Conservation (phyloP, 2,329 filamentous ascomycete species). For the Colletotrichum tamarilloi region DNA sequence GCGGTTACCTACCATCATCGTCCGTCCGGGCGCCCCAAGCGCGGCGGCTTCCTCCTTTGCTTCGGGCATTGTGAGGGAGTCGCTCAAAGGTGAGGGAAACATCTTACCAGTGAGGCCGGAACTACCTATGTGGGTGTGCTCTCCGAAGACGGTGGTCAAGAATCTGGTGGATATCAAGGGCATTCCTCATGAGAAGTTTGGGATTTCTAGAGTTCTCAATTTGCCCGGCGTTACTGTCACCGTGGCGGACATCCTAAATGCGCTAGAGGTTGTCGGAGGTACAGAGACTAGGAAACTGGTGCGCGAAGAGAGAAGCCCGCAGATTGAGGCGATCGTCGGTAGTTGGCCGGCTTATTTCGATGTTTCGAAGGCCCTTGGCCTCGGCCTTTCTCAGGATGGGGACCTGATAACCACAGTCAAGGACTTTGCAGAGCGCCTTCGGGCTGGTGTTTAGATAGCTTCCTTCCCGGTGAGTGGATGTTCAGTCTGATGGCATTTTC, state of each 20-base stretch:
- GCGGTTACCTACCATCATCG: constrained; percentile 69
- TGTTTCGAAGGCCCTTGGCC: constrained; percentile 58
- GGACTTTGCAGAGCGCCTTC: constrained; percentile 28
- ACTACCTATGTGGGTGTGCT: constrained; percentile 60
- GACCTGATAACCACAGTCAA: constrained; percentile 45
- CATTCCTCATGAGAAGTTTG: constrained; percentile 51
- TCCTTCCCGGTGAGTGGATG: neutral
- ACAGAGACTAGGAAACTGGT: constrained; percentile 55
- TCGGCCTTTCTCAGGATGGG: constrained; percentile 63
- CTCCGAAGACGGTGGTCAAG: constrained; percentile 55
- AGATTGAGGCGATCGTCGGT: constrained; percentile 60
- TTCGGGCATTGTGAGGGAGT: constrained; percentile 71
- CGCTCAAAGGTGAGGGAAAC: constrained; percentile 59
- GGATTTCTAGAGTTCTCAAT: constrained; percentile 58
- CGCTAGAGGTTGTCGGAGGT: constrained; percentile 60
- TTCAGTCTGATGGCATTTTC: too few species aligned
- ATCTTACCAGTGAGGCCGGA: constrained; percentile 54
- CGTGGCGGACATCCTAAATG: constrained; percentile 64
- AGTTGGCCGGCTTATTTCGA: constrained; percentile 66
- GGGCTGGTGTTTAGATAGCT: neutral
- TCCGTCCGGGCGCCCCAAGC: constrained; percentile 69
- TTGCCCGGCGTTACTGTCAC: constrained; percentile 63
- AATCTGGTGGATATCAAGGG: constrained; percentile 57
- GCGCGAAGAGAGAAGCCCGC: constrained; percentile 58
- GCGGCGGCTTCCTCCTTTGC: constrained; percentile 71